Evolutionary conservation across 1,139 yeast genomes (phyloP).

Genomic region (Debaryomycetaceae sp.): DNA sequence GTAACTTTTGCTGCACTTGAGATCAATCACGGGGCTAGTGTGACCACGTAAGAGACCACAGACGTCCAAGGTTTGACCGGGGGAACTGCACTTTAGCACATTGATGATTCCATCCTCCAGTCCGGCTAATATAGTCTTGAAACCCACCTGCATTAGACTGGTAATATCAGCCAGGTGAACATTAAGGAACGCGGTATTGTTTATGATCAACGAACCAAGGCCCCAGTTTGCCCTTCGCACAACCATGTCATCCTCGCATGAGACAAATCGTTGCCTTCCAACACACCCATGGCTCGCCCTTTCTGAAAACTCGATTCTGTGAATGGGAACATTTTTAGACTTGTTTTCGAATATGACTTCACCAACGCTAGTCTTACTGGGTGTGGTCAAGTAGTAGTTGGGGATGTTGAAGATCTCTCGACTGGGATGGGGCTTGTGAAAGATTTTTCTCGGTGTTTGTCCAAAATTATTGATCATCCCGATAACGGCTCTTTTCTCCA

Average conservation of each 20-base stretch:
- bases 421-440: conserved; percentile 58
- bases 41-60: conserved; percentile 55
- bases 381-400: conserved; percentile 26
- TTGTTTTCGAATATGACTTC: conserved; percentile 31
- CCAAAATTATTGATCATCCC: conserved; percentile 89
- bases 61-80: conserved; percentile 29
- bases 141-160: conserved; percentile 31
- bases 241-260: conserved; percentile 35
- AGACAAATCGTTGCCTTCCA: conserved; percentile 37
- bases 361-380: conserved; percentile 10
- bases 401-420: conserved; percentile 38
- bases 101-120: conserved; percentile 53
- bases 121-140: conserved; percentile 41
- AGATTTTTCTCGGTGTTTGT: conserved; percentile 76
- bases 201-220: conserved; percentile 37
- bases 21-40: conserved; percentile 31
- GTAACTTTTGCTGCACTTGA: conserved; percentile 46
- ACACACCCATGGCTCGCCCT: conserved; percentile 31
- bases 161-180: conserved; percentile 37
- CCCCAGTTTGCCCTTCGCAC: conserved; percentile 32
- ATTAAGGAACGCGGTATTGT: conserved; percentile 37
- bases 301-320: conserved; percentile 30
- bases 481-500: conserved; percentile 69
- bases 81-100: conserved; percentile 36
- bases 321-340: conserved; percentile 26